A percentile compares a stretch with the other conserved stretches of the same genome.
Evolutionary conservation across 768 basidiomycete species (phyloP).

Genomic region (Rhodosporidiobolus odoratus): DNA sequence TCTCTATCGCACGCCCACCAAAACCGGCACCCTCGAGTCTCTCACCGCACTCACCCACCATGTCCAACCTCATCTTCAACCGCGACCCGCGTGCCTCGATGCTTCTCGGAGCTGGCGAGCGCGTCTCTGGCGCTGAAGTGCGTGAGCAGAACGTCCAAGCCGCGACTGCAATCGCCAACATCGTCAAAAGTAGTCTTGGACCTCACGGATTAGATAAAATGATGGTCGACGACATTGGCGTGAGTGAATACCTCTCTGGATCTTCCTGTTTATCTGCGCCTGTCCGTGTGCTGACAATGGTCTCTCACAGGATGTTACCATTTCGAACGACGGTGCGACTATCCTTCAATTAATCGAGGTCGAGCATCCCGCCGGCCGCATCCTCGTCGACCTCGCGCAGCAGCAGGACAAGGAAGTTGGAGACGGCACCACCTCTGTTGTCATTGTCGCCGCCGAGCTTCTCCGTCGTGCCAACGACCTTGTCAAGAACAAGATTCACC

Average conservation of each 20-base stretch:
- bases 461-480: slow-evolving; percentile 94
- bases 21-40: neutral
- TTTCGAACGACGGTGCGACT: slow-evolving; percentile 99
- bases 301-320: slow-evolving; percentile 79
- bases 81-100: slow-evolving; percentile 27
- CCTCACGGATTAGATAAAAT: slow-evolving; percentile 89
- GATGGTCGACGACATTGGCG: slow-evolving; percentile 82
- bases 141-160: slow-evolving; percentile 65
- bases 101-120: slow-evolving; percentile 34
- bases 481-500: slow-evolving; percentile 96
- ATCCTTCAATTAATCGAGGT: slow-evolving; percentile 89
- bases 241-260: too few relatives aligned
- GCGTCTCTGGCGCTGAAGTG: slow-evolving; percentile 35
- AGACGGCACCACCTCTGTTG: slow-evolving; percentile 97
- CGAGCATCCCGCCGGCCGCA: slow-evolving; percentile 92
- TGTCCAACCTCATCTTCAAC: slow-evolving; percentile 15
- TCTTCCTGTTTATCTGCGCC: slow-evolving; percentile 43
- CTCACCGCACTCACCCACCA: neutral
- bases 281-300: neutral
- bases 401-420: slow-evolving; percentile 96
- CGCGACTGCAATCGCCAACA: slow-evolving; percentile 92
- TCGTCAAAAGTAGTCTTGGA: slow-evolving; percentile 91
- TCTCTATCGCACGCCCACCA: neutral
- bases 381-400: slow-evolving; percentile 96
- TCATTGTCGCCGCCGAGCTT: slow-evolving; percentile 95